Percentiles rank a stretch among this genome's conserved stretches.
Evolutionary conservation across 129 eudicot genomes (phyloP).

Genomic region (Tagetes erecta): DNA sequence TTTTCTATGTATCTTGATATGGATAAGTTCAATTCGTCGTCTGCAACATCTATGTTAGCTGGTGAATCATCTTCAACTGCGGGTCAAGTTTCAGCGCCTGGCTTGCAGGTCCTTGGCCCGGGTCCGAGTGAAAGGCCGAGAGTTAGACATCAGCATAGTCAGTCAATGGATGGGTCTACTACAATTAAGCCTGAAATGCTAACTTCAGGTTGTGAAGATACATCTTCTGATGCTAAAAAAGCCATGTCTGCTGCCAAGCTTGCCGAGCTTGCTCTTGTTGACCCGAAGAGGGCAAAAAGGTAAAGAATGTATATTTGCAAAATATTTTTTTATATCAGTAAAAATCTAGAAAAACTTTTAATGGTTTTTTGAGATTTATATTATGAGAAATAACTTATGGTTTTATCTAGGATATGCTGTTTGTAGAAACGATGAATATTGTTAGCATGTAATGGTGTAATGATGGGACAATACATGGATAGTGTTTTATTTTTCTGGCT

Average conservation of each 20-base stretch:
- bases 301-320: conserved; percentile 18
- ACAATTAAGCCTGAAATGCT: conserved; percentile 78
- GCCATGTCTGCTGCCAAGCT: conserved; percentile 95
- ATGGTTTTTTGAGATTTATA: not conserved
- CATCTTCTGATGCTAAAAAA: conserved; percentile 69
- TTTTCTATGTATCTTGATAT: conserved; percentile 85
- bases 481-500: no score
- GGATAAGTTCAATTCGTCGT: conserved; percentile 73
- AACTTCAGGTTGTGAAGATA: conserved; percentile 44
- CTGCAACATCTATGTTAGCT: conserved; percentile 61
- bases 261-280: conserved; percentile 92
- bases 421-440: no score
- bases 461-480: no score
- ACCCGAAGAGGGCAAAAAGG: conserved; percentile 97
- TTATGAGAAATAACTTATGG: not conserved
- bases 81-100: conserved; percentile 32
- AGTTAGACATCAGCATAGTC: conserved; percentile 92
- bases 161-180: conserved; percentile 89
- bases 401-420: no score
- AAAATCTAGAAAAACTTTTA: not conserved
- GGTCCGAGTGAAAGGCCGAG: conserved; percentile 55
- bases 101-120: conserved; percentile 27
- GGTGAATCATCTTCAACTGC: conserved; percentile 51
- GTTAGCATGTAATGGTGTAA: no score
- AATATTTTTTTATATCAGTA: not conserved